Conservation (phyloP, 1,139 yeast genomes). For the Protomyces inouyei region DNA sequence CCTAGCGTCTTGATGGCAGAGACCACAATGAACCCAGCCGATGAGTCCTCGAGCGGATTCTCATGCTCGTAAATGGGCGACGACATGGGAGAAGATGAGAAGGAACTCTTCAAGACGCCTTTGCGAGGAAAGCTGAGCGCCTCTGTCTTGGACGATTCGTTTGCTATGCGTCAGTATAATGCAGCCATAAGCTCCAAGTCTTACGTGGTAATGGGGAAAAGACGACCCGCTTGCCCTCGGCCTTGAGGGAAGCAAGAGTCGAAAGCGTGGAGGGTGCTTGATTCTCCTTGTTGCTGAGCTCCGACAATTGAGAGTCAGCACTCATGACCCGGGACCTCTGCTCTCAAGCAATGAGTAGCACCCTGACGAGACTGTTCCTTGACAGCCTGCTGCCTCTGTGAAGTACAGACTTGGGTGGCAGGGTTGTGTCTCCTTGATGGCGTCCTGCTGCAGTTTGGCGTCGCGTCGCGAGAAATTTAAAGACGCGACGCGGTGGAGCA, state of each 20-base stretch:
- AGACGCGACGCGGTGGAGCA: too few relatives aligned
- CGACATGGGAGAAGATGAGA: constrained; percentile 10
- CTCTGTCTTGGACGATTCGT: constrained; percentile 8
- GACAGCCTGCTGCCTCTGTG: too few relatives aligned
- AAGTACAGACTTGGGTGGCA: too few relatives aligned
- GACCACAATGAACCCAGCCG: constrained; percentile 2
- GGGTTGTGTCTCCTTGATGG: too few relatives aligned
- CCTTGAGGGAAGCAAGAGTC: not conserved
- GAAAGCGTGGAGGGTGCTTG: not conserved
- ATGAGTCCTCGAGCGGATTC: constrained; percentile 1
- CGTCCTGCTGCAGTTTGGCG: too few relatives aligned
- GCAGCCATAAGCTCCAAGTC: not conserved
- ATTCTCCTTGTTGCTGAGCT: constrained; percentile 24
- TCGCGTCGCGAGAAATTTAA: too few relatives aligned
- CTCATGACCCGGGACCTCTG: not conserved
- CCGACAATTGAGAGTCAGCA: constrained; percentile 11
- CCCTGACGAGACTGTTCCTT: too few relatives aligned
- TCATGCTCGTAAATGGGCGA: not conserved
- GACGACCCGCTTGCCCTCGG: constrained; percentile 14
- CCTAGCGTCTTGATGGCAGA: constrained; percentile 3
- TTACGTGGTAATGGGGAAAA: constrained; percentile 20
- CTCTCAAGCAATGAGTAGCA: too few relatives aligned
- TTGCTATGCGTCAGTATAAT: not conserved
- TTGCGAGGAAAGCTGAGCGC: constrained; percentile 12
- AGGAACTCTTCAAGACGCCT: constrained; percentile 10